Conservation (phyloP, 116 monocot species). For the Posidonia oceanica region DNA sequence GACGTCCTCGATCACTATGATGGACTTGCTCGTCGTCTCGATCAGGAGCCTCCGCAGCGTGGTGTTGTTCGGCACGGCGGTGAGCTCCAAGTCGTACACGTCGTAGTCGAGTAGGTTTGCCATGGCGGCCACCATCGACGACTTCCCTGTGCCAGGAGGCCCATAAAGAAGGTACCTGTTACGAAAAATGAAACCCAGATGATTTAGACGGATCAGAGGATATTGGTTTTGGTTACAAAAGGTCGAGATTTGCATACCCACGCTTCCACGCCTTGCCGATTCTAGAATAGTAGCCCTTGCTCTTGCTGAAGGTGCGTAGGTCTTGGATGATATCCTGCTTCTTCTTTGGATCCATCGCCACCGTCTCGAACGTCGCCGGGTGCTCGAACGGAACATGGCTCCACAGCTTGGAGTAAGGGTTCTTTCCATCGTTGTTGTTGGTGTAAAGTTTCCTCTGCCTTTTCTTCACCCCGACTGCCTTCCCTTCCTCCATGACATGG, state of each 20-base stretch:
- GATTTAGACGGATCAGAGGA: too few relatives aligned
- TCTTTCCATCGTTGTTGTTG: neutral
- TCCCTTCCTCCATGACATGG: conserved; percentile 21
- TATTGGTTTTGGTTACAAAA: too few relatives aligned
- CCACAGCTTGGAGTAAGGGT: conserved; percentile 14
- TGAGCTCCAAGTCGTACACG: conserved; percentile 44
- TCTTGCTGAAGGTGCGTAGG: conserved; percentile 16
- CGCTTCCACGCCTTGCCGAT: conserved; percentile 70
- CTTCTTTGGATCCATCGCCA: conserved; percentile 38
- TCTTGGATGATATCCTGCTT: conserved; percentile 38
- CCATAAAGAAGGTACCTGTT: conserved; percentile 12
- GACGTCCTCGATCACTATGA: conserved; percentile 88
- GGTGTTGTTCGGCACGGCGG: conserved; percentile 16
- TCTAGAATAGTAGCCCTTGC: conserved; percentile 44
- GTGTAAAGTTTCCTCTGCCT: conserved; percentile 39
- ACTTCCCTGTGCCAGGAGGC: conserved; percentile 66
- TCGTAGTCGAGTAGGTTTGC: conserved; percentile 66
- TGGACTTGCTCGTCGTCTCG: conserved; percentile 12
- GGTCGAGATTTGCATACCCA: conserved; percentile 1
- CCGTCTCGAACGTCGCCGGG: conserved; percentile 46
- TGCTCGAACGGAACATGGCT: conserved; percentile 51
- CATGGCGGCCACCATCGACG: conserved; percentile 60
- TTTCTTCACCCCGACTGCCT: conserved; percentile 5
- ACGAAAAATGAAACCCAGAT: too few relatives aligned
- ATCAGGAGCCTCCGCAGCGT: conserved; percentile 11